Percentiles rank a stretch among this genome's conserved stretches.
Evolutionary conservation across 768 basidiomycete species (phyloP).

Genomic region (Mycena rebaudengoi): DNA sequence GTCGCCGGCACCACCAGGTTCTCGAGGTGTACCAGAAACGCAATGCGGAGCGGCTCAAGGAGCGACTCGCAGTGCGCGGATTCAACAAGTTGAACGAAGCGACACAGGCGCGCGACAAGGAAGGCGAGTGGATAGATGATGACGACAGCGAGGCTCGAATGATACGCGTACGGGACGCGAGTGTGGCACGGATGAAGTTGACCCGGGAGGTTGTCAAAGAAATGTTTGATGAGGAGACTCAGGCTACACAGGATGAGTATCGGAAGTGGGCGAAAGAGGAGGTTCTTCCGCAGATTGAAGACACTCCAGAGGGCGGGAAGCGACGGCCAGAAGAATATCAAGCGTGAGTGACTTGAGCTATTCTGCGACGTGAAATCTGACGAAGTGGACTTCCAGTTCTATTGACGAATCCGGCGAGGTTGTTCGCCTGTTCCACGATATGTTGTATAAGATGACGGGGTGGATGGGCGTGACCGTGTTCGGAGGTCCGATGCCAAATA

Average conservation of each 20-base stretch:
- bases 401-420: neutral
- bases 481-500: neutral
- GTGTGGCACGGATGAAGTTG: too few species aligned
- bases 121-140: conserved; percentile 14
- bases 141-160: neutral
- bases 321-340: conserved; percentile 2
- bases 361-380: too few species aligned
- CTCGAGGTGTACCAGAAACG: neutral
- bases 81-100: neutral
- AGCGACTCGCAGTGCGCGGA: neutral
- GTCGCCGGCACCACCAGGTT: conserved; percentile 2
- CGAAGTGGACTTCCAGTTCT: neutral
- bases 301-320: neutral
- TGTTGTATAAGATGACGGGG: neutral
- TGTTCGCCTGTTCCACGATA: neutral
- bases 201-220: too few species aligned
- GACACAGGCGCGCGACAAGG: neutral
- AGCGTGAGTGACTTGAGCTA: neutral
- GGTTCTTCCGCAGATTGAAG: neutral
- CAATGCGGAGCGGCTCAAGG: neutral
- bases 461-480: neutral
- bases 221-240: too few species aligned
- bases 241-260: neutral
- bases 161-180: too few species aligned
- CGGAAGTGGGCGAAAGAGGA: neutral